A percentile compares a stretch with the other conserved stretches of the same genome.
Conservation (phyloP, 495 filamentous ascomycete species). For the Bacidia rubella region DNA sequence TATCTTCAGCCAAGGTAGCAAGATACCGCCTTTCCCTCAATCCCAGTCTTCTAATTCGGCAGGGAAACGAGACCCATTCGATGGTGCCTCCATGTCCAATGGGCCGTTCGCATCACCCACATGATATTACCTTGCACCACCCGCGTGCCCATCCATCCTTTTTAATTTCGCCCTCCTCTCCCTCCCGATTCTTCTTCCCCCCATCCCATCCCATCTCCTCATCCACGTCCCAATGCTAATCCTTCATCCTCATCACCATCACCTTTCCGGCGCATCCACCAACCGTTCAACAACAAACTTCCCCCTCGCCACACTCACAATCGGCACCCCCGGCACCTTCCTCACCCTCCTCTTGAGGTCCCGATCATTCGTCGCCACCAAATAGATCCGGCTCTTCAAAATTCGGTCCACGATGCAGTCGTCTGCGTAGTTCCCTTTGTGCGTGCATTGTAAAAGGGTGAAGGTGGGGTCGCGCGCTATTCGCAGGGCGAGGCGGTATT, state of each 20-base stretch:
- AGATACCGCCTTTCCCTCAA: too few relatives aligned
- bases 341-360: constrained; percentile 63
- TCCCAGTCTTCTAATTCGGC: too few relatives aligned
- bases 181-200: too few relatives aligned
- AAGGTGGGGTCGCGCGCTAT: constrained; percentile 90
- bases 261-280: constrained; percentile 60
- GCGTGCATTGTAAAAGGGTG: constrained; percentile 70
- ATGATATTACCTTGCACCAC: too few relatives aligned
- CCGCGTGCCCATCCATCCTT: too few relatives aligned
- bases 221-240: background rate
- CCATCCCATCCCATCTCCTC: background rate
- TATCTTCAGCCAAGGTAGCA: too few relatives aligned
- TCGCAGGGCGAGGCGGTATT: constrained; percentile 77
- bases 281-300: constrained; percentile 91
- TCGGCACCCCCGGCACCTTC: constrained; percentile 58
- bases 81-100: too few relatives aligned
- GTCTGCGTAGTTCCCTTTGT: constrained; percentile 88
- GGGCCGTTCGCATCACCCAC: too few relatives aligned
- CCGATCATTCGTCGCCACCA: constrained; percentile 21
- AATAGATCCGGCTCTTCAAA: constrained; percentile 45
- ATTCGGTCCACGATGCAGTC: constrained; percentile 88
- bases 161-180: too few relatives aligned
- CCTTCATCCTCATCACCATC: background rate
- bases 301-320: constrained; percentile 59
- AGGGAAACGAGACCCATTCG: too few relatives aligned